Evolutionary conservation across 306 rosid species (phyloP), one percentile per base, ranked within the genome.

Genomic region (Glycyrrhiza uralensis): DNA sequence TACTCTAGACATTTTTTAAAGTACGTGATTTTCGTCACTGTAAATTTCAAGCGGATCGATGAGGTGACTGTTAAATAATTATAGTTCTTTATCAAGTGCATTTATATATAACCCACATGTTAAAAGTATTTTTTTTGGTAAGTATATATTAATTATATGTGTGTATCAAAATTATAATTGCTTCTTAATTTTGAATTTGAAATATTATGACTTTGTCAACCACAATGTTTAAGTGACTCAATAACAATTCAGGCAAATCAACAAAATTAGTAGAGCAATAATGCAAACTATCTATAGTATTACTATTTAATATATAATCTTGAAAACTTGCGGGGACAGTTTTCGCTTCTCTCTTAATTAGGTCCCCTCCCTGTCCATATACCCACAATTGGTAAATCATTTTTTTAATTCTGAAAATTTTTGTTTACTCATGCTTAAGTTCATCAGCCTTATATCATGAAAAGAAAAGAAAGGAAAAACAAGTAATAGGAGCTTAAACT

Each of bases 241-340:
- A 49, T 28, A 10, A 13, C 49, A 30, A 13, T 13, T 7, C 3
- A 26, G 66, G 76, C 2, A 77, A 50, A 61, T 29, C 15, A 41
- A 78, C 60, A 78, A 71, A 41, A 78, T 41, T 62, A 71, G 73
- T 4, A 71, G 33, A 6, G 26, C 41, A 71, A 62, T 62, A 71
- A 56, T 70, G 12, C 20, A 20, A 23, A 77, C 72, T 29, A 52
- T n/a, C 17, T 69, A 52, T 39, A 61, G 77, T 78, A 78, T 26
- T 51, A 71, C 44, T 26, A 63, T n/a, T 19, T 44, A 59, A 17
- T 45, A 55, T 19, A 60, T 60, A 70, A 77, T 51, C 50, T 69
- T 70, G 71, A 77, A 38, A 60, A 36, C 39, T 29, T 50, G 77
- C 32, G 44, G 52, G 72, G 50, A 13, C 72, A 19, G 30, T 0